Base-by-base conservation (phyloP, 1,284 basidiomycete species). In the Retiboletus fuscus region DNA sequence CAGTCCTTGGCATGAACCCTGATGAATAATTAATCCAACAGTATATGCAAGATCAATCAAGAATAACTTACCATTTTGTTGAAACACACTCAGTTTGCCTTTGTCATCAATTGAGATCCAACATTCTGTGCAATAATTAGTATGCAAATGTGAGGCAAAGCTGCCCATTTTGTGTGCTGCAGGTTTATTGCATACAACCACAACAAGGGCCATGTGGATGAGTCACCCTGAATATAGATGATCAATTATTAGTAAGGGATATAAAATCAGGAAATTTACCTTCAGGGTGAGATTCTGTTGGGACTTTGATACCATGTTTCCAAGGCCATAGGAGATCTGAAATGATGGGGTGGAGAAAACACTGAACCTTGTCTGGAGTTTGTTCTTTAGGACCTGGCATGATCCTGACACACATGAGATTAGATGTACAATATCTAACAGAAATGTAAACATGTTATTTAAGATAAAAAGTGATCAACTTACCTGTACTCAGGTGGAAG, bases 341-440 rank as follows among this genome's bases (percentile, higher is more conserved):
- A 2, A 85, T 76, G 3, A 84, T 64, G 0, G 80, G 69, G 0
- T 66, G 58, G 2, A 84, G 55, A 51, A 75, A 83, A 0, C 67
- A 44, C 66, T 85, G 83, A 3, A 82, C 68, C 67, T 84, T 74
- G 43, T 82, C 81, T 0, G 73, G 68, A 49, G 72, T 78, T 30
- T 80, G 53, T 57, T 57, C 53, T 10, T 57, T 57, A 5, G 53
- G 28, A 12, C 53, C 53, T 30, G 28, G 53, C 10, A 57, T 22
- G 15, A 57, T 30, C n/a, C 49, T 16, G 49, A n/a, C 26, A 13
- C 16, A 30, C 28, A 57, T 30, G 28, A 57, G 26, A 28, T 57
- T 57, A 11, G 53, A 18, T 30, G 28, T 57, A 18, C 20, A 28
- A 22, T 57, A 57, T 57, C 53, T 44, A 44, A 16, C 3, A 16